Conservation (phyloP, 176 grass and related monocot species). For the Juncus effusus region DNA sequence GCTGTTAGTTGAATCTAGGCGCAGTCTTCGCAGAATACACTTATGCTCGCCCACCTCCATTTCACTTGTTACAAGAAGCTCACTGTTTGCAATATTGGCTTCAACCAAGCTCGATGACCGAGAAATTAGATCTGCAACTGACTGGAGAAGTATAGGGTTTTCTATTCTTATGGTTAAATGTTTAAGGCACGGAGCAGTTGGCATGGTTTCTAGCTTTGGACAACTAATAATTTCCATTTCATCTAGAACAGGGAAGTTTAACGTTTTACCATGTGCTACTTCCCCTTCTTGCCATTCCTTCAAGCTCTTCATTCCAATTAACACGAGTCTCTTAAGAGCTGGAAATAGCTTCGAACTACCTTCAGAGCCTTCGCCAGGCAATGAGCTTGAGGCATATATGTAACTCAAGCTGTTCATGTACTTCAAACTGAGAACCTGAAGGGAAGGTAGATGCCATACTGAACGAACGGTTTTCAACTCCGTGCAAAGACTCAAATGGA, state of each 20-base stretch:
- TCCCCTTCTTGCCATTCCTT: constrained; percentile 11
- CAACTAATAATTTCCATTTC: constrained; percentile 9
- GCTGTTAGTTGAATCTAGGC: constrained; percentile 3
- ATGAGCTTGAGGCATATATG: not conserved
- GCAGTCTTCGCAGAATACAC: not conserved
- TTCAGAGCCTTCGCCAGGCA: not conserved
- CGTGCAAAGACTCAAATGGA: not conserved
- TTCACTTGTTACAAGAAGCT: not conserved
- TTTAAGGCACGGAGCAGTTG: too few species aligned
- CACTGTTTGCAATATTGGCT: not conserved
- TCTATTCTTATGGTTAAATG: not conserved
- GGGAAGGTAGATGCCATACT: constrained; percentile 27
- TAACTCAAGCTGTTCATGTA: constrained; percentile 16
- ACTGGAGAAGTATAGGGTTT: not conserved
- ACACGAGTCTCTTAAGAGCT: constrained; percentile 3
- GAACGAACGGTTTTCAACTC: constrained; percentile 12
- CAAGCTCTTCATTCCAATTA: not conserved
- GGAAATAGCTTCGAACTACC: not conserved
- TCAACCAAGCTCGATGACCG: too few species aligned
- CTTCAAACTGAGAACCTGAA: constrained; percentile 7
- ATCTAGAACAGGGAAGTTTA: constrained; percentile 10
- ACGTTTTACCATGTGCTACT: not conserved
- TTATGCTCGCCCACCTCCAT: not conserved
- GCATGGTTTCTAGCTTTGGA: not conserved
- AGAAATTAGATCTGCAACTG: not conserved